Evolutionary conservation across 352 stramenopile species (phyloP).

Genomic region (Globisporangium radiosum): DNA sequence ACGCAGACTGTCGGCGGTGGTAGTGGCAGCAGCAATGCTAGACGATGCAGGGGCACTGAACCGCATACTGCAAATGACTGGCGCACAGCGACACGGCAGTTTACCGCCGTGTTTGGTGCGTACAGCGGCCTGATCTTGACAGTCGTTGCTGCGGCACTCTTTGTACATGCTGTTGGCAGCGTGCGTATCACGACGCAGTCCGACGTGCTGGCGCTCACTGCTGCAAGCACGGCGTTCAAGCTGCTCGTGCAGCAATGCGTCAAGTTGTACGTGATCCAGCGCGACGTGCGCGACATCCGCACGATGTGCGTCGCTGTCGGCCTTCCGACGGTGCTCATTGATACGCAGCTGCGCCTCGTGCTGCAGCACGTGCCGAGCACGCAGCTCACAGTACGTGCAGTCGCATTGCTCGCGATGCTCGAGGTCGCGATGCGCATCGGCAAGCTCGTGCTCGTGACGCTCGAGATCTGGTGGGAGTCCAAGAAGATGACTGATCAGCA

Average conservation of each 20-base stretch:
- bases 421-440: conserved; percentile 17
- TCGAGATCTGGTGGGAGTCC: conserved; percentile 1
- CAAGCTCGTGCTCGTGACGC: conserved; percentile 14
- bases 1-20: not conserved
- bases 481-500: too few relatives aligned
- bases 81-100: too few relatives aligned
- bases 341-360: conserved; percentile 20
- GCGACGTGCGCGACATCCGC: conserved; percentile 9
- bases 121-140: too few relatives aligned
- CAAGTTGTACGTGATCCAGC: conserved; percentile 17
- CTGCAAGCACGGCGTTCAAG: conserved; percentile 12
- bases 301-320: conserved; percentile 18
- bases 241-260: conserved; percentile 14
- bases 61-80: too few relatives aligned
- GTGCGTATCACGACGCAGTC: too few relatives aligned
- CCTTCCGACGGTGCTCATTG: conserved; percentile 20
- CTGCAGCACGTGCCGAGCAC: conserved; percentile 7
- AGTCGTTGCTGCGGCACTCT: too few relatives aligned
- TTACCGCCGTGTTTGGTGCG: too few relatives aligned
- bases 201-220: not conserved
- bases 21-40: not conserved
- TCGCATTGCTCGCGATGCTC: not conserved
- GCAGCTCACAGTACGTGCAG: not conserved
- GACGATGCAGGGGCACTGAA: not conserved
- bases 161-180: too few relatives aligned